Evolutionary conservation across 495 filamentous ascomycete species (phyloP).

Genomic region (Aspergillus biplanus): DNA sequence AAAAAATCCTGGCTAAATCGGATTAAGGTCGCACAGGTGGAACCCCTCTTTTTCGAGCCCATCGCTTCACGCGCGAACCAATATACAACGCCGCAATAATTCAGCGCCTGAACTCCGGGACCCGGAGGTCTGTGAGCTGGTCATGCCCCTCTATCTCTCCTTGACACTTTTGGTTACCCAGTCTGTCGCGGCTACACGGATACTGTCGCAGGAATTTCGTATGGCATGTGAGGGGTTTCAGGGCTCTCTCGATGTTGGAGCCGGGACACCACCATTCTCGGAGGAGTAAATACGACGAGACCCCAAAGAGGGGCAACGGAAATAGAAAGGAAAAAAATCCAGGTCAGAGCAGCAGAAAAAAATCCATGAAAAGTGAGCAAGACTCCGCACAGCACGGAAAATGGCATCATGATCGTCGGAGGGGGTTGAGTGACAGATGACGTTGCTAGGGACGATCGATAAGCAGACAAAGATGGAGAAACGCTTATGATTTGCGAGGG

Average conservation of each 20-base stretch:
- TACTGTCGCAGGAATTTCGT: neutral
- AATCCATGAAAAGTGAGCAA: conserved; percentile 4
- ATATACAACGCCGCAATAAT: neutral
- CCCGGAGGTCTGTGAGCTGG: conserved; percentile 5
- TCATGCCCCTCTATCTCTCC: neutral
- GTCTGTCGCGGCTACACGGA: neutral
- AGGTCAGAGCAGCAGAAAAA: neutral
- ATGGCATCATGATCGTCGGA: conserved; percentile 21
- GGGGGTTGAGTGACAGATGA: conserved; percentile 10
- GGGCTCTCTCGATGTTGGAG: neutral
- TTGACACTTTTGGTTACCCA: neutral
- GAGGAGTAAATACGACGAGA: neutral
- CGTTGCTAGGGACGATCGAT: conserved; percentile 3
- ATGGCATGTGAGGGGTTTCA: neutral
- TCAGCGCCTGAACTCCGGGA: too few relatives aligned
- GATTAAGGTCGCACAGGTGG: conserved; percentile 5
- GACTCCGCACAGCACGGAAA: neutral
- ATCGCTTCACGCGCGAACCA: conserved; percentile 1
- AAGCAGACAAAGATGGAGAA: neutral
- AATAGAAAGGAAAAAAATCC: neutral
- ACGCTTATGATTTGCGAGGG: neutral
- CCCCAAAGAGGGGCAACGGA: neutral
- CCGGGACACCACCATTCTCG: neutral
- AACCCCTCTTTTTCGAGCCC: neutral
- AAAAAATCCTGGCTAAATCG: conserved; percentile 10